These are phyloP conservation scores for Epichloe baconii DNA, from an alignment of 2,329 filamentous ascomycete species.

Conservation along the genomic window DNA sequence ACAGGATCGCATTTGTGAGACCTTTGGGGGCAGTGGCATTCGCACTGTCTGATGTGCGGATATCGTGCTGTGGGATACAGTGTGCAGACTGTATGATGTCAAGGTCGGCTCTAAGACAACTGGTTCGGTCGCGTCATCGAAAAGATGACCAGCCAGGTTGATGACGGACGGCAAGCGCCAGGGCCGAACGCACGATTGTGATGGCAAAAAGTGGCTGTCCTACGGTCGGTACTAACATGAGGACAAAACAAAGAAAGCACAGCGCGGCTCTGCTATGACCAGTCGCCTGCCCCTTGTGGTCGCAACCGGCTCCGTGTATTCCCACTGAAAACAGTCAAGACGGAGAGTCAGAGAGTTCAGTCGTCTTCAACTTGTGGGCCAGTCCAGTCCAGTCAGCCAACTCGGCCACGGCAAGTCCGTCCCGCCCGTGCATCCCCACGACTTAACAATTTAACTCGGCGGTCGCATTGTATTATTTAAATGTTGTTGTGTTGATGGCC, in stretches of 20 bases:
- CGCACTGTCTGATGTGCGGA: no score
- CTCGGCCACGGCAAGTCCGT: conserved; percentile 1
- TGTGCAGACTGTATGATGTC: no score
- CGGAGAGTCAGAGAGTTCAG: background rate
- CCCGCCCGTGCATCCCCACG: background rate
- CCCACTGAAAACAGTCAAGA: background rate
- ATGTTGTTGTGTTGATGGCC: no score
- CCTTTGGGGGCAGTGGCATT: fast-evolving
- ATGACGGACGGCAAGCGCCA: background rate
- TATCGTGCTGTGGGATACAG: no score
- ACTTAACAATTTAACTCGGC: background rate
- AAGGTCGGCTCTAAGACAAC: no score
- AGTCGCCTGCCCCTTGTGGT: background rate
- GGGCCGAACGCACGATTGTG: background rate
- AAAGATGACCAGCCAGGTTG: background rate
- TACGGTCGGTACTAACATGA: background rate
- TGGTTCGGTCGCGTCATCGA: background rate
- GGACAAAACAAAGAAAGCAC: background rate
- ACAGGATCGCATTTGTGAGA: no score
- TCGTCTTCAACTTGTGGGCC: background rate
- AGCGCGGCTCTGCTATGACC: background rate
- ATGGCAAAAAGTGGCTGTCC: background rate
- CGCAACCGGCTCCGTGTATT: background rate
- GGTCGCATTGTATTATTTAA: no score
- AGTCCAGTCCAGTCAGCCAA: background rate